phyloP scores from a whole-genome alignment of 352 stramenopile genomes.

The Halophytophthora batemanensis region DNA sequence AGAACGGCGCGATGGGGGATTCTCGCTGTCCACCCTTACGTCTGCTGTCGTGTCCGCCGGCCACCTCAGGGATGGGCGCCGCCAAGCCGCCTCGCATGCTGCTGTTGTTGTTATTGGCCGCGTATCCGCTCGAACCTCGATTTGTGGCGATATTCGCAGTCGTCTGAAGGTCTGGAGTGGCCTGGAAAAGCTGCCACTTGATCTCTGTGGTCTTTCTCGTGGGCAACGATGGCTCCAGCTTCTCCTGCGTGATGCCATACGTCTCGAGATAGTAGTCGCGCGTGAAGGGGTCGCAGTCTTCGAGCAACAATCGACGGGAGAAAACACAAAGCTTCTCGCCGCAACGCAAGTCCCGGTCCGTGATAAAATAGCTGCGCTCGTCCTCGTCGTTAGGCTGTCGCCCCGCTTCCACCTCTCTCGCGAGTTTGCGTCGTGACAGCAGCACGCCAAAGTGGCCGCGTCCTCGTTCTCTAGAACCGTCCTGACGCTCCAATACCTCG shows the following conservation, averaged over 20 bases:
- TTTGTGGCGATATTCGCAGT: slow-evolving; percentile 11
- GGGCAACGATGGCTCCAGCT: slow-evolving; percentile 20
- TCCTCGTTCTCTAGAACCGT: slow-evolving; percentile 42
- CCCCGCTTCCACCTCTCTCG: slow-evolving; percentile 25
- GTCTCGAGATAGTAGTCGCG: slow-evolving; percentile 84
- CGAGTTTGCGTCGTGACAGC: slow-evolving; percentile 71
- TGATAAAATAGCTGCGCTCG: slow-evolving; percentile 37
- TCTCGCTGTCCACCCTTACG: background rate
- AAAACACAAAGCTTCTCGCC: slow-evolving; percentile 85
- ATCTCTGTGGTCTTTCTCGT: slow-evolving; percentile 5
- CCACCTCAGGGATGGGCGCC: slow-evolving; percentile 21
- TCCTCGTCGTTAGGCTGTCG: slow-evolving; percentile 17
- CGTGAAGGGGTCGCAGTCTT: slow-evolving; percentile 92
- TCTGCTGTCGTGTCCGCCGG: slow-evolving; percentile 3
- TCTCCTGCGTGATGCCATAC: slow-evolving; percentile 81
- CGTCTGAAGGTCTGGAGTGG: slow-evolving; percentile 2
- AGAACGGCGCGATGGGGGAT: slow-evolving; percentile 18
- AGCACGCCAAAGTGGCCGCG: slow-evolving; percentile 77
- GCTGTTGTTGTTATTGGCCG: slow-evolving; percentile 28
- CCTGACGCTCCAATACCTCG: slow-evolving; percentile 81
- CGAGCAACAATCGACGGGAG: slow-evolving; percentile 81
- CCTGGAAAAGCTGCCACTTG: slow-evolving; percentile 67
- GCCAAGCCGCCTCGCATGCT: slow-evolving; percentile 26
- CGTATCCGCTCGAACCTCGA: slow-evolving; percentile 24
- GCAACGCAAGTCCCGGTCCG: slow-evolving; percentile 72